phyloP scores from a whole-genome alignment of 2,329 filamentous ascomycete species.

The Falciphora oryzae region DNA sequence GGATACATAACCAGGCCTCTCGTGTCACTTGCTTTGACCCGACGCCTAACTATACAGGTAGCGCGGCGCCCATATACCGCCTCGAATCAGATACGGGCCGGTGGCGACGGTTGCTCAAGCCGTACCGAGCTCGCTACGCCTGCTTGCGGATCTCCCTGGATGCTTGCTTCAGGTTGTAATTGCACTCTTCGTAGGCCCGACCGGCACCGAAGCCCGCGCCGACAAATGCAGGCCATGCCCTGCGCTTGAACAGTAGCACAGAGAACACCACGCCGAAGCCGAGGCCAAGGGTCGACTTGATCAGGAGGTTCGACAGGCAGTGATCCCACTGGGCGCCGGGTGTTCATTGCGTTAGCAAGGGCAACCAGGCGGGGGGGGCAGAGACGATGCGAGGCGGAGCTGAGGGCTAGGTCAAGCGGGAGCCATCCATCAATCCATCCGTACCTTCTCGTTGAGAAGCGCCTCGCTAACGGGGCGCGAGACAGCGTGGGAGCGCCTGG shows the following conservation, averaged over 20 bases:
- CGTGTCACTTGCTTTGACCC: not conserved
- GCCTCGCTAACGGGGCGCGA: constrained; percentile 92
- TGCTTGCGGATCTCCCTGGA: constrained; percentile 52
- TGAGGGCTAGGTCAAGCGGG: not conserved
- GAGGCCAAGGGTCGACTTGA: constrained; percentile 92
- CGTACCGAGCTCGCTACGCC: constrained; percentile 26
- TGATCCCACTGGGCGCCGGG: constrained; percentile 74
- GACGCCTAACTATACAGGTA: not conserved
- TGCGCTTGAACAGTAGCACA: constrained; percentile 94
- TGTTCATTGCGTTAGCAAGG: constrained; percentile 13
- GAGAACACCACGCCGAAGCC: constrained; percentile 98
- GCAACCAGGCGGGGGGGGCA: not conserved
- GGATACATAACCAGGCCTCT: not conserved
- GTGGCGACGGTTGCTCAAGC: not conserved
- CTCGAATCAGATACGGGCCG: not conserved
- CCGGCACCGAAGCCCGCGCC: constrained; percentile 93
- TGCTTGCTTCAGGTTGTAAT: constrained; percentile 65
- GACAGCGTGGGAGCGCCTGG: constrained; percentile 57
- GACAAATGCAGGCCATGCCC: constrained; percentile 95
- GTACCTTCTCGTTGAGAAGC: constrained; percentile 97
- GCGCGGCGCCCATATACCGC: not conserved
- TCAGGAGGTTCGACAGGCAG: constrained; percentile 94
- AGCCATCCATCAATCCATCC: constrained; percentile 10
- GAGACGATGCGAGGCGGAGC: not conserved
- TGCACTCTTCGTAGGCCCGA: constrained; percentile 97